Evolutionary conservation across 495 filamentous ascomycete species (phyloP).

Genomic region (Aspergillus nidulans): DNA sequence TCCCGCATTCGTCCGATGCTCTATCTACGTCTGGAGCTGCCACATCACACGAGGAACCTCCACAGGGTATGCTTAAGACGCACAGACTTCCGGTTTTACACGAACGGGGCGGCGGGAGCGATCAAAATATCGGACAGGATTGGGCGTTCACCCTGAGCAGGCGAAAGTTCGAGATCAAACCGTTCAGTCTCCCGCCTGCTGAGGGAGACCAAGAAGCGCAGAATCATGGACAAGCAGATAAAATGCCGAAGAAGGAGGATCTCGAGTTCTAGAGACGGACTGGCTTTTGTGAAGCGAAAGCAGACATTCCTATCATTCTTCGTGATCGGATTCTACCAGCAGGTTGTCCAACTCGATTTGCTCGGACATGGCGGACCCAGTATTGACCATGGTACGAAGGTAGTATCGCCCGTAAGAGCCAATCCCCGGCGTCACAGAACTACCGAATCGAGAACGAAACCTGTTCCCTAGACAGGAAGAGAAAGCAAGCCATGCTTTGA

Average conservation of each 20-base stretch:
- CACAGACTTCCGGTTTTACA: constrained; percentile 79
- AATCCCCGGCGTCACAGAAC: constrained; percentile 31
- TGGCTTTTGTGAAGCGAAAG: background rate
- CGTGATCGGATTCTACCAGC: constrained; percentile 45
- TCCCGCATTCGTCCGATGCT: constrained; percentile 63
- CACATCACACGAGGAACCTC: constrained; percentile 61
- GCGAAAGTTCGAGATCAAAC: constrained; percentile 78
- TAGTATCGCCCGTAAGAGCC: constrained; percentile 52
- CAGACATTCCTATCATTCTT: constrained; percentile 27
- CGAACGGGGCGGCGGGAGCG: constrained; percentile 79
- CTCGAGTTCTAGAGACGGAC: constrained; percentile 60
- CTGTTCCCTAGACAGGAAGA: constrained; percentile 57
- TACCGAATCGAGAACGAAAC: constrained; percentile 41
- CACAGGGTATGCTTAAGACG: constrained; percentile 80
- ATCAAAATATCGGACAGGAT: constrained; percentile 68
- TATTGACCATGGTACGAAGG: constrained; percentile 49
- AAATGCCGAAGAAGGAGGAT: constrained; percentile 58
- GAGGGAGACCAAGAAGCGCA: constrained; percentile 72
- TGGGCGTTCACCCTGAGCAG: constrained; percentile 85
- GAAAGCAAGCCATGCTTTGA: constrained; percentile 49
- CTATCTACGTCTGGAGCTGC: constrained; percentile 49
- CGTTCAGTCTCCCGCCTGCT: constrained; percentile 86
- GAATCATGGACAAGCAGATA: constrained; percentile 41
- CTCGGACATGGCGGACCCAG: constrained; percentile 54
- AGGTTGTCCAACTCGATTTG: constrained; percentile 62